Base-by-base conservation (phyloP, 2,329 filamentous ascomycete genomes). In the Hortaea werneckii region DNA sequence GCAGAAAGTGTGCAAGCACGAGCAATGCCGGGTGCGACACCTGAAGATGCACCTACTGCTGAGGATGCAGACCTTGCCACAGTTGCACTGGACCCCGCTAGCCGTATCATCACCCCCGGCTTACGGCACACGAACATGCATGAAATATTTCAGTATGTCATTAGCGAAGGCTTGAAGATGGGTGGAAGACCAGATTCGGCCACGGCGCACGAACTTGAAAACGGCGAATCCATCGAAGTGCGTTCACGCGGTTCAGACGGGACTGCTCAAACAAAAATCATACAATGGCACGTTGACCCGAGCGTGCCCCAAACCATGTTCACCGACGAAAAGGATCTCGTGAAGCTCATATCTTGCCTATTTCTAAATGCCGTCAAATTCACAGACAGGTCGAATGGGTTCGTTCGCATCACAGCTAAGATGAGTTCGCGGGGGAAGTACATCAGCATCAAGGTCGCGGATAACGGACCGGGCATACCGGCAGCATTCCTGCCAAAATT, bases 351-450 rank as follows among this genome's bases (percentile, higher is more conserved):
- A 2, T 82, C 78, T 3, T 80, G 78, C 51, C 73, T 82, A 2
- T 75, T 79, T 37, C 57, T 80, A 29, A 85, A 85, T 58, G 82
- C 82, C 3, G 72, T 84, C 55, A 85, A 85, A 59, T 85, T 85
- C 56, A 85, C 82, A 0, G 78, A 83, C 46, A 51, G 54, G 42
- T 47, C 42, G 4, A 70, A 72, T 45, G 82, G 82, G 5, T 69
- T 65, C 9, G 82, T 86, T 45, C 73, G 65, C 1, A 65, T 85
- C 9, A 64, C 63, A 40, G 77, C 75, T 4, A 72, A 68, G 5
- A 67, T 80, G 37, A 76, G 73, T 44, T 47, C 55, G 26, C 49
- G 53, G 11, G 58, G 63, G 4, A 71, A 74, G 30, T 76, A 77
- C 56, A 69, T 84, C 37, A 67, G 79, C 39, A 77, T 85, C 57